phyloP scores from a whole-genome alignment of 371 early-diverging fungal species.

The Syncephalis plumigaleata region DNA sequence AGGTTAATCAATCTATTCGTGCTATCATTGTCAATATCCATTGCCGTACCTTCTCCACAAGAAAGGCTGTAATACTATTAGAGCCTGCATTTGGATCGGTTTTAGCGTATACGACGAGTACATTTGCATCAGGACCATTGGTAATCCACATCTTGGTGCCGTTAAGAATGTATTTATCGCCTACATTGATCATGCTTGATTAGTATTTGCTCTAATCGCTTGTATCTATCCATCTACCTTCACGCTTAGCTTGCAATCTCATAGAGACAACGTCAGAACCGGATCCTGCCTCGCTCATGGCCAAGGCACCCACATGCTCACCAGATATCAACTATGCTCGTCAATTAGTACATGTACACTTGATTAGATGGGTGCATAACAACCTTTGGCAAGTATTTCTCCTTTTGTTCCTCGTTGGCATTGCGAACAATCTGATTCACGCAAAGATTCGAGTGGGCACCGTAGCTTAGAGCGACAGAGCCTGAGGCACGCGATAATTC shows the following conservation, averaged over 20 bases:
- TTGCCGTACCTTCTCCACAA: conserved; percentile 60
- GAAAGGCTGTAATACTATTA: conserved; percentile 85
- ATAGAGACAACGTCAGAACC: conserved; percentile 95
- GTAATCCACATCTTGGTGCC: conserved; percentile 97
- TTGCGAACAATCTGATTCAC: conserved; percentile 93
- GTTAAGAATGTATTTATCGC: conserved; percentile 60
- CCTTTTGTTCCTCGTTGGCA: conserved; percentile 78
- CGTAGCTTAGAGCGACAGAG: conserved; percentile 85
- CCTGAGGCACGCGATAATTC: conserved; percentile 83
- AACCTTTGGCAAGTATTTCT: conserved; percentile 78
- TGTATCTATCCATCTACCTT: too few relatives aligned
- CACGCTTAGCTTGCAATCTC: conserved; percentile 56
- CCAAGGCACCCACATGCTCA: conserved; percentile 85
- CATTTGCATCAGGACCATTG: conserved; percentile 91
- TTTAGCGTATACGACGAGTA: conserved; percentile 89
- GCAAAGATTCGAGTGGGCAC: conserved; percentile 93
- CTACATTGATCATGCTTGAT: conserved; percentile 32
- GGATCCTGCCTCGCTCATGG: conserved; percentile 87
- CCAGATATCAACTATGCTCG: conserved; percentile 52
- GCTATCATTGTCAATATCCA: too few relatives aligned
- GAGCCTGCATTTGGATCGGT: conserved; percentile 65
- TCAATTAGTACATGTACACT: background rate
- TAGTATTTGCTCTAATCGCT: too few relatives aligned
- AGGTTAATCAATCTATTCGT: background rate
- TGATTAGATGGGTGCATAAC: background rate